Evolutionary conservation across 2,329 filamentous ascomycete genomes (phyloP), one percentile per base, ranked within the genome.

Genomic region (Exophiala lecanii-corni): DNA sequence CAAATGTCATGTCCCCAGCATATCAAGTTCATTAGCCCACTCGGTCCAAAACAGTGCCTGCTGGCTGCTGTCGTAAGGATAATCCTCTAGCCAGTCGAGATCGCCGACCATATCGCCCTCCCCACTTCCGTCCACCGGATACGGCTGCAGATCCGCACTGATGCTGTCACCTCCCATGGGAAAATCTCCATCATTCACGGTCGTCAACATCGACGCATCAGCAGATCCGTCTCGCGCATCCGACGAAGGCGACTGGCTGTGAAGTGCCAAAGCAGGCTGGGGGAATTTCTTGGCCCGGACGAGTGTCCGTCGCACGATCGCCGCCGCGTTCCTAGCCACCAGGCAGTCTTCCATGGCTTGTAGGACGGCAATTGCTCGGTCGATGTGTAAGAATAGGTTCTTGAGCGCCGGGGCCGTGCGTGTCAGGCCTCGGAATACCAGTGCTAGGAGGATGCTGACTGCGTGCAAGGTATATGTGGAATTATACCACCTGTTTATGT

Each of bases 311-410:
- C 46, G 45, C 15, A 49, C 36, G 39, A 49, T 43, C 2, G 23
- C 30, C 2, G 36, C 40, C 2, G 63, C 66, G 35, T 65, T 67
- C 12, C 58, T 57, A 1, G 65, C 65, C 10, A 68, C 65, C 28
- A 64, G 55, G 3, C 59, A 65, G 39, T 69, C 66, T 26, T 67
- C 62, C 64, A 69, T 69, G 3, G 64, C 60, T 47, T 67, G 63
- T 4, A 69, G 56, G 12, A 67, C 62, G 32, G 64, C 57, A 9
- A 69, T 56, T 1, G 64, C 59, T 52, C 63, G 65, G 43, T 67
- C 60, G 21, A 67, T 60, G 26, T 55, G 58, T 5, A 47, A 49
- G 20, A 57, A 52, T 5, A 62, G 40, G 1, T 55, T 54, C 33
- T 57, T 53, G n/a, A 61, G 59, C 28, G 58, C 57, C 3, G 50